Evolutionary conservation across 73 alveolate species (phyloP), one percentile per base, ranked within the genome.

Genomic region (Blepharisma japonicum): DNA sequence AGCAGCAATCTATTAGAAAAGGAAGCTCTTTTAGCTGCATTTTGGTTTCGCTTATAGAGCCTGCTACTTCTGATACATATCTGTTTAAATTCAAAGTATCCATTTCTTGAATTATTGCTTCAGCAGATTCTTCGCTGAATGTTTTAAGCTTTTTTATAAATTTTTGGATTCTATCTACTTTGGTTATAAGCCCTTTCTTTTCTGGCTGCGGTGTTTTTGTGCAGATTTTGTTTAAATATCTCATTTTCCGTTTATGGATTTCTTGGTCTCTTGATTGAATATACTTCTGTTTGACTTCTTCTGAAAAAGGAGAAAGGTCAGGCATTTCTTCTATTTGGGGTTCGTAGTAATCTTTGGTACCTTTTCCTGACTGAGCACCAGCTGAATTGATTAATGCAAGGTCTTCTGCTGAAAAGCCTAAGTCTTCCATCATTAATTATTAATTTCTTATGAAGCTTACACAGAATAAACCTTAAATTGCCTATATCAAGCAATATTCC

Each of bases 321-420:
- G 74, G 74, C 39, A 61, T 14, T 18, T n/a, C 47, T n/a, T 11
- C 18, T 14, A 61, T 14, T 14, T 25, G 14, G 6, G 74, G 74
- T 2, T n/a, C 47, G 23, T 14, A 53, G n/a, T 53, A 11, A 14
- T 53, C 67, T 20, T 11, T 18, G 14, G 39, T 2, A 3, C 46
- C 23, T 61, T 61, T 61, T 61, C n/a, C 46, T 61, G 39, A 8
- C 48, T 18, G 66, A 18, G 66, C 66, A 4, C 23, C 23, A 1
- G 74, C 46, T 61, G 74, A 32, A 32, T 61, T 61, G 74, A 61
- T n/a, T 25, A 14, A 14, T 14, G 14, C 74, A 25, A 61, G 74
- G 47, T 61, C 74, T 61, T 61, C 74, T 18, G 74, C 14, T 14
- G 74, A 61, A 61, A 61, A 61, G 47, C 74, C 74, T 25, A 61